A percentile compares a stretch with the other conserved stretches of the same genome.
These are phyloP conservation scores for Euphorbia pulcherrima DNA, from an alignment of 345 rosid species.

Conservation along the genomic window DNA sequence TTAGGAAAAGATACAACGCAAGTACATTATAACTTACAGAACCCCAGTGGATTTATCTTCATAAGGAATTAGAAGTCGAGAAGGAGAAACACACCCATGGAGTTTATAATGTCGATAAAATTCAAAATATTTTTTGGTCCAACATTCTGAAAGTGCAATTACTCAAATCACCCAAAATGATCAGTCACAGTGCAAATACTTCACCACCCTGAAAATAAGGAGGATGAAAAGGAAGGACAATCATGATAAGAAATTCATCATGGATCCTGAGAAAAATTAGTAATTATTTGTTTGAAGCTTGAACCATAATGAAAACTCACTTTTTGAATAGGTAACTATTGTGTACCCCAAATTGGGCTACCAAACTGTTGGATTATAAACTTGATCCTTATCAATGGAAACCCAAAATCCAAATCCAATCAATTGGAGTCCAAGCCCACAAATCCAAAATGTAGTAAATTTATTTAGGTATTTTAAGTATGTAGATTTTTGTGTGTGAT, in stretches of 20 bases:
- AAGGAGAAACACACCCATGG: not conserved
- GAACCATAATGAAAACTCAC: not conserved
- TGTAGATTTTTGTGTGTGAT: no score
- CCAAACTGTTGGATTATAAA: not conserved
- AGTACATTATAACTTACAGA: not conserved
- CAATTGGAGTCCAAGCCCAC: no score
- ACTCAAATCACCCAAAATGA: not conserved
- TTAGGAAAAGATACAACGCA: not conserved
- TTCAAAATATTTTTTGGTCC: not conserved
- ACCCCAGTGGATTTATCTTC: not conserved
- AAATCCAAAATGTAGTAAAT: no score
- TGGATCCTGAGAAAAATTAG: no score
- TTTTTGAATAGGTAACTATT: no score
- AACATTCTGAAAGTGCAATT: not conserved
- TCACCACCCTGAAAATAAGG: not conserved
- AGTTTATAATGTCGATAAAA: no score
- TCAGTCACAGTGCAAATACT: not conserved
- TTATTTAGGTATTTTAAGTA: no score
- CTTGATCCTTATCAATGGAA: no score
- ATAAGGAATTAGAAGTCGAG: not conserved
- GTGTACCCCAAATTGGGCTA: not conserved
- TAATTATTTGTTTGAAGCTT: no score
- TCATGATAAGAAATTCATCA: no score
- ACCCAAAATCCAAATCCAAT: no score
- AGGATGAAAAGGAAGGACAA: conserved; percentile 3